A percentile compares a stretch with the other conserved stretches of the same genome.
Evolutionary conservation across 345 rosid genomes (phyloP).

Genomic region (Arabidopsis arenosa): DNA sequence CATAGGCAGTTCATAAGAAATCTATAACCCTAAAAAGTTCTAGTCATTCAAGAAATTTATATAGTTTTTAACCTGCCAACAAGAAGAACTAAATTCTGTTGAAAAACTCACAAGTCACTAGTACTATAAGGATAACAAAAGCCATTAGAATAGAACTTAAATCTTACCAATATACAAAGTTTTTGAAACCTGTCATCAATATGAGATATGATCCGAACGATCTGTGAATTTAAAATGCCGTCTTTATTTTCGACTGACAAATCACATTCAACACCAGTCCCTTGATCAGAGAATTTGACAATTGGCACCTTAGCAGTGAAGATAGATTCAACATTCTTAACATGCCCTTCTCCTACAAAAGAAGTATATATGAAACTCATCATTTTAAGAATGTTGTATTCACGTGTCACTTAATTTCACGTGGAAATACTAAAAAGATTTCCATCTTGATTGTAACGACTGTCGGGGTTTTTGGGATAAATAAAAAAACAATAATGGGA

Average conservation of each 20-base stretch:
- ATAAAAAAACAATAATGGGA: neutral
- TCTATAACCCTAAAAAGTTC: neutral
- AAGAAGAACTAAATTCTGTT: neutral
- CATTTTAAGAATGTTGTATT: neutral
- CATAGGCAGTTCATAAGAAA: neutral
- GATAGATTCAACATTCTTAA: conserved; percentile 48
- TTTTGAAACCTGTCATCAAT: conserved; percentile 64
- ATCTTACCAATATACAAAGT: conserved; percentile 60
- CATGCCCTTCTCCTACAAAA: conserved; percentile 54
- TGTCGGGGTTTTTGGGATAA: too few species aligned
- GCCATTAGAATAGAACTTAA: neutral
- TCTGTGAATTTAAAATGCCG: conserved; percentile 52
- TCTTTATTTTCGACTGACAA: conserved; percentile 59
- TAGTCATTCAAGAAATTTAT: neutral
- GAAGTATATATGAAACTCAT: conserved; percentile 3
- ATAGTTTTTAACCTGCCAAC: neutral
- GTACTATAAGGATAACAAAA: neutral
- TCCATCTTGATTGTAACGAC: neutral
- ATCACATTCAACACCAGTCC: conserved; percentile 57
- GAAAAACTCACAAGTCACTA: neutral
- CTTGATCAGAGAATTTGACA: conserved; percentile 53
- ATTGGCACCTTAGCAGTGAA: conserved; percentile 60
- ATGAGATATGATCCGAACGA: conserved; percentile 50
- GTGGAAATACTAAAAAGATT: neutral
- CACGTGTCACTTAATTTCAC: neutral